phyloP scores from a whole-genome alignment of 2,329 filamentous ascomycete genomes.

The Onygenales sp. region DNA sequence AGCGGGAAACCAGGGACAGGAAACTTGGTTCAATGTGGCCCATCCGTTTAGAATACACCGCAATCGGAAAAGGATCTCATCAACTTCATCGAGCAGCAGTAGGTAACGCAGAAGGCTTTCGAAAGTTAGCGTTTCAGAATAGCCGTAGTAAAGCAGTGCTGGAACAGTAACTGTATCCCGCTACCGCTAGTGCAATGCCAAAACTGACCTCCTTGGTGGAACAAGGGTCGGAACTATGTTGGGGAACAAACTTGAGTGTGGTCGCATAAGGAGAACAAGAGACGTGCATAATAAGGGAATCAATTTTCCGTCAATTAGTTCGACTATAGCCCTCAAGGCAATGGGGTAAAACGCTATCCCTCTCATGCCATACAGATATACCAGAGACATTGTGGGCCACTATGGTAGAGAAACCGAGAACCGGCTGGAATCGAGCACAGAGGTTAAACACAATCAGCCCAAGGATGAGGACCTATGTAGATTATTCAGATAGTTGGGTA shows the following conservation, averaged over 20 bases:
- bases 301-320: too few species aligned
- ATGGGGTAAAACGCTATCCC: too few species aligned
- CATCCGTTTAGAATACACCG: neutral
- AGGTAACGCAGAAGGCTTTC: neutral
- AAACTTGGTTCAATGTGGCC: neutral
- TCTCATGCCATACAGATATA: neutral
- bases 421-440: too few species aligned
- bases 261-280: neutral
- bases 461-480: neutral
- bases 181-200: neutral
- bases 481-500: neutral
- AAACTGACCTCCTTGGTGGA: neutral
- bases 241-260: neutral
- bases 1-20: neutral
- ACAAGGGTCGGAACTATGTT: neutral
- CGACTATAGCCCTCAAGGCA: too few species aligned
- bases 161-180: conserved; percentile 3
- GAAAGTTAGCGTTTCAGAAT: conserved; percentile 13
- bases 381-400: too few species aligned
- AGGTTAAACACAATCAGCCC: too few species aligned
- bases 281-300: neutral
- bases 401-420: too few species aligned
- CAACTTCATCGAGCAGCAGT: neutral
- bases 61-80: neutral
- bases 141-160: conserved; percentile 13